Percentiles rank a stretch among this genome's conserved stretches.
Conservation (phyloP, 2,329 filamentous ascomycete species). For the Aphanoascus verrucosus region DNA sequence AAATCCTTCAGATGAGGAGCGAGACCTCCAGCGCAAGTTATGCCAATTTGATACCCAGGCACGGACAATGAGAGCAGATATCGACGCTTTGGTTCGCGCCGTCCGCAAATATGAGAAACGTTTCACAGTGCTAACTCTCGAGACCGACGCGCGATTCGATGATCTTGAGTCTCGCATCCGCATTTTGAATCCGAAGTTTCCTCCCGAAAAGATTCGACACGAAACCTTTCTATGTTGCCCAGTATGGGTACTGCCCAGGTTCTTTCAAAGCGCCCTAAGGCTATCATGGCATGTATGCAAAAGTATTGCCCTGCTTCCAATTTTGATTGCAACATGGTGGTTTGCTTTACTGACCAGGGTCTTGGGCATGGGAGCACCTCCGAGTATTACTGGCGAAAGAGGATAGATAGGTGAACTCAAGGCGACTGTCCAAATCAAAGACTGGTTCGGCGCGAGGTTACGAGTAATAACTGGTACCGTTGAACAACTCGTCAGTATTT, state of each 20-base stretch:
- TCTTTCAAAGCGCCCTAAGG: background rate
- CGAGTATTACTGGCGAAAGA: background rate
- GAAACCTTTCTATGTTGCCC: background rate
- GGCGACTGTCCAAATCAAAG: background rate
- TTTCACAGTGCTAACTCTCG: slow-evolving; percentile 59
- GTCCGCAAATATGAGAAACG: slow-evolving; percentile 89
- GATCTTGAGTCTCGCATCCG: slow-evolving; percentile 60
- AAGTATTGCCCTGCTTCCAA: background rate
- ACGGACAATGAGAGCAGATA: slow-evolving; percentile 61
- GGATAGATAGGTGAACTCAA: background rate
- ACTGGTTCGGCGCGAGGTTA: background rate
- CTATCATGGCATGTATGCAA: background rate
- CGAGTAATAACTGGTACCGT: background rate
- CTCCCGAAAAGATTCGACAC: background rate
- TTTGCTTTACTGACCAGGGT: slow-evolving; percentile 64
- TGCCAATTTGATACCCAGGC: slow-evolving; percentile 17
- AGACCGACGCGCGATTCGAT: slow-evolving; percentile 64
- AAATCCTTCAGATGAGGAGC: slow-evolving; percentile 26
- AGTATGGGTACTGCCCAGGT: slow-evolving; percentile 22
- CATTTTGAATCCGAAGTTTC: slow-evolving; percentile 36
- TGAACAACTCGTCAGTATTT: too few relatives aligned
- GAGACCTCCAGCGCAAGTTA: slow-evolving; percentile 26
- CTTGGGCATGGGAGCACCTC: slow-evolving; percentile 40
- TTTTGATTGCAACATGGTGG: background rate
- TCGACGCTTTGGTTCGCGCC: slow-evolving; percentile 79